A percentile compares a stretch with the other conserved stretches of the same genome.
Evolutionary conservation across 805 yeast species (phyloP).

Genomic region (Candida glaebosa): DNA sequence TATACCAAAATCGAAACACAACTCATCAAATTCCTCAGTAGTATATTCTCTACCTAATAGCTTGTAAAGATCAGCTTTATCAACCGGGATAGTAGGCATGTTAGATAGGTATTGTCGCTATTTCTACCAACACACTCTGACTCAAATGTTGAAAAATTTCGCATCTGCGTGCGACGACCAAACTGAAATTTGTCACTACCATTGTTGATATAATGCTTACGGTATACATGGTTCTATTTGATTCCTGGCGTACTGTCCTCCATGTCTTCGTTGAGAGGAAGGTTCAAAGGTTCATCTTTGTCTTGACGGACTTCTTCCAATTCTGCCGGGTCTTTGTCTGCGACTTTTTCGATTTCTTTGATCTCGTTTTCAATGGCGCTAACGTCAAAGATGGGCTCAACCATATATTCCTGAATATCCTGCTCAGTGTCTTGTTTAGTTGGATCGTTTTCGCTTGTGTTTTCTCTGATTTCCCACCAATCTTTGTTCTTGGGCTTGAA

Average conservation of each 20-base stretch:
- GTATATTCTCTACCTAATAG: constrained; percentile 61
- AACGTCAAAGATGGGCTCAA: constrained; percentile 43
- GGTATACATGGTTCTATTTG: not conserved
- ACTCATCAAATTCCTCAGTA: constrained; percentile 91
- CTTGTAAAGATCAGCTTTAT: constrained; percentile 85
- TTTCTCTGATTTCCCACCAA: constrained; percentile 55
- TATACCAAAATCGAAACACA: constrained; percentile 95
- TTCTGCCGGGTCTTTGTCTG: constrained; percentile 16
- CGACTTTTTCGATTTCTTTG: constrained; percentile 39
- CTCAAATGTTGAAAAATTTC: not conserved
- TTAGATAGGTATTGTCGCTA: constrained; percentile 7
- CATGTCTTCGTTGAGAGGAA: constrained; percentile 18
- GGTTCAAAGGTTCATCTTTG: constrained; percentile 10
- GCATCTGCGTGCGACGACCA: constrained; percentile 3
- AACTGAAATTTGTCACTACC: not conserved
- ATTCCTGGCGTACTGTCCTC: constrained; percentile 11
- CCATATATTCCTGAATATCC: constrained; percentile 10
- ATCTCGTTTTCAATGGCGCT: constrained; percentile 43
- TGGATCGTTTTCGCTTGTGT: constrained; percentile 9
- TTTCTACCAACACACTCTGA: not conserved
- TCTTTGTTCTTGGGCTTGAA: constrained; percentile 46
- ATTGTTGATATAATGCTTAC: too few species aligned
- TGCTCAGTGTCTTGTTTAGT: constrained; percentile 13
- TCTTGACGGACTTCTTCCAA: constrained; percentile 15
- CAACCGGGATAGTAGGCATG: constrained; percentile 98